Evolutionary conservation across 2,329 filamentous ascomycete genomes (phyloP).

Genomic region (Tolypocladium ovalisporum): DNA sequence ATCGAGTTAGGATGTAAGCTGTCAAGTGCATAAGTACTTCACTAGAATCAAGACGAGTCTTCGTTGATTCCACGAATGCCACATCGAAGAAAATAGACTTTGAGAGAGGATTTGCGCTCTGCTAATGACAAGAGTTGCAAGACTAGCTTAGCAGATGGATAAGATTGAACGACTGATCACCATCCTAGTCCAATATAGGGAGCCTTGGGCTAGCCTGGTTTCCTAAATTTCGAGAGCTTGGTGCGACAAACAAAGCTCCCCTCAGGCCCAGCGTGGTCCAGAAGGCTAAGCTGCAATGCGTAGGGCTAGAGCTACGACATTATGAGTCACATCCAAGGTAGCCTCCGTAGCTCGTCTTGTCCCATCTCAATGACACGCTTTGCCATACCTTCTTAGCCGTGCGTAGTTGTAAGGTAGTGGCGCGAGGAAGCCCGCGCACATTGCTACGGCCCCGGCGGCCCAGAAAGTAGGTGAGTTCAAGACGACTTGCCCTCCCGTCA

Average conservation of each 20-base stretch:
- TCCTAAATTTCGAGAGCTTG: too few species aligned
- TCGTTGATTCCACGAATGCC: too few species aligned
- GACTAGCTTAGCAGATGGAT: too few species aligned
- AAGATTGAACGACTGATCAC: too few species aligned
- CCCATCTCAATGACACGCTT: slow-evolving; percentile 29
- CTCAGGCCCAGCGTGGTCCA: background rate
- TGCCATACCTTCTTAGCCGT: slow-evolving; percentile 35
- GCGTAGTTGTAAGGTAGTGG: slow-evolving; percentile 44
- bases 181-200: too few species aligned
- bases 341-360: background rate
- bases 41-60: too few species aligned
- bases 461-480: slow-evolving; percentile 39
- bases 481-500: slow-evolving; percentile 39
- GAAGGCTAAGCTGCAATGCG: background rate
- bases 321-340: background rate
- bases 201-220: too few species aligned
- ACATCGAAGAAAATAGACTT: too few species aligned
- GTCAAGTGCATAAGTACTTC: too few species aligned
- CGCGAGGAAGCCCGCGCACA: slow-evolving; percentile 32
- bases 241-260: background rate
- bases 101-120: too few species aligned
- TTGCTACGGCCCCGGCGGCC: slow-evolving; percentile 33
- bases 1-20: too few species aligned
- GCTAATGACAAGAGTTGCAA: too few species aligned
- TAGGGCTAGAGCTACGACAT: background rate